Conservation (phyloP, 169 alveolate genomes). For the Babesia ovata region DNA sequence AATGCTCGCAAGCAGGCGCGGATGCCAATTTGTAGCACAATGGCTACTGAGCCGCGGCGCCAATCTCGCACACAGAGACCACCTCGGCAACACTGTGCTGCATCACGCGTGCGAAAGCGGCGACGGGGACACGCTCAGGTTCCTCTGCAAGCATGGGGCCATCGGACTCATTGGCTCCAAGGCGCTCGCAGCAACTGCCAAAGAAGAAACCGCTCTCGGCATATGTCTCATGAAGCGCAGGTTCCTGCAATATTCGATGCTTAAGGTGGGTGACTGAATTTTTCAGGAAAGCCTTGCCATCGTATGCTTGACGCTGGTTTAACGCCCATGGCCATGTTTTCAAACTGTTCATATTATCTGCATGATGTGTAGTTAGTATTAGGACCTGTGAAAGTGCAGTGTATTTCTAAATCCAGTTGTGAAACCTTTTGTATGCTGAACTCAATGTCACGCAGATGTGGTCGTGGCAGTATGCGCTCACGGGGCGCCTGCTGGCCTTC, state of each 20-base stretch:
- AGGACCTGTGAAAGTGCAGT: no score
- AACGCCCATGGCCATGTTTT: not conserved
- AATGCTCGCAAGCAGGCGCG: slow-evolving; percentile 85
- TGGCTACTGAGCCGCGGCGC: slow-evolving; percentile 88
- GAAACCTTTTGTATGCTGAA: no score
- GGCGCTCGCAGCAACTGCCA: slow-evolving; percentile 45
- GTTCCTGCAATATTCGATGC: slow-evolving; percentile 44
- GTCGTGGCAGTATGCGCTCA: slow-evolving; percentile 45
- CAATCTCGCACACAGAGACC: slow-evolving; percentile 81
- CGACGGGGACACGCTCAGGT: slow-evolving; percentile 60
- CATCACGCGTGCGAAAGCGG: slow-evolving; percentile 76
- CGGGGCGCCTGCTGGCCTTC: slow-evolving; percentile 44
- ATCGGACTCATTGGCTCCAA: slow-evolving; percentile 32
- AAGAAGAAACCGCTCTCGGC: slow-evolving; percentile 57
- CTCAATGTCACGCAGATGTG: slow-evolving; percentile 40
- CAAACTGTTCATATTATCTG: no score
- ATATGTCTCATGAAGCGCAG: slow-evolving; percentile 53
- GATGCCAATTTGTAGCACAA: slow-evolving; percentile 81
- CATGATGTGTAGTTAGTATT: no score
- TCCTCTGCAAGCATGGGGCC: slow-evolving; percentile 69
- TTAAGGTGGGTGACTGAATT: slow-evolving; percentile 14
- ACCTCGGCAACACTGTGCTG: slow-evolving; percentile 72
- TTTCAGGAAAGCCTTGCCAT: not conserved
- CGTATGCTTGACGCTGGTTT: not conserved
- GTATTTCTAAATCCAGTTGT: no score